A percentile compares a stretch with the other conserved stretches of the same genome.
These are phyloP conservation scores for Suhomyces xylopsoci DNA, from an alignment of 805 yeast species.

Conservation along the genomic window DNA sequence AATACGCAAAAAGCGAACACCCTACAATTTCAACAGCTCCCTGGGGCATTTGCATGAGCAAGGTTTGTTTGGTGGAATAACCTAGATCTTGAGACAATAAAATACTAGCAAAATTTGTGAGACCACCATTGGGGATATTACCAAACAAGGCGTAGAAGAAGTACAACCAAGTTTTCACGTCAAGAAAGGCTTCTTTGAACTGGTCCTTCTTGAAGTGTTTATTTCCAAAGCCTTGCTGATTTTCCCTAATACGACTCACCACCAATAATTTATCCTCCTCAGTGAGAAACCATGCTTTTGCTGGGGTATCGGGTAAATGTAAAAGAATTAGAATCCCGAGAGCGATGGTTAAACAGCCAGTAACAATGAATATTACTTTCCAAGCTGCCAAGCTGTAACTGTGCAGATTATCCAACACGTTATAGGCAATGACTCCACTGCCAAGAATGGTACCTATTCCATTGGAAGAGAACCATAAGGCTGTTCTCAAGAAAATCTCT, in stretches of 20 bases:
- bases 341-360: conserved; percentile 56
- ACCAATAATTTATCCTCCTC: conserved; percentile 32
- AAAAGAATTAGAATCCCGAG: conserved; percentile 46
- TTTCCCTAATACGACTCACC: conserved; percentile 49
- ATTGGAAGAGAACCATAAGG: conserved; percentile 35
- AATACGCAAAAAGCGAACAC: conserved; percentile 27
- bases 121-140: conserved; percentile 39
- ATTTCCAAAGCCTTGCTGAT: conserved; percentile 45
- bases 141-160: conserved; percentile 22
- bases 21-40: conserved; percentile 49
- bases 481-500: conserved; percentile 33
- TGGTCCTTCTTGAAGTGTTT: conserved; percentile 36
- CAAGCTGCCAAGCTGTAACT: conserved; percentile 49
- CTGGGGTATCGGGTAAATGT: conserved; percentile 57
- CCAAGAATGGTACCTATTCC: conserved; percentile 45
- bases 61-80: conserved; percentile 28
- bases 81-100: conserved; percentile 25
- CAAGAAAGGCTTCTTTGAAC: conserved; percentile 32
- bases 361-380: conserved; percentile 57
- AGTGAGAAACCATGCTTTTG: conserved; percentile 22
- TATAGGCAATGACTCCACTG: conserved; percentile 49
- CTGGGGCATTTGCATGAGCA: conserved; percentile 44
- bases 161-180: conserved; percentile 35
- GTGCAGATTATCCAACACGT: conserved; percentile 28
- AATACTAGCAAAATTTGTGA: conserved; percentile 35